Percentiles rank a stretch among this genome's conserved stretches.
Evolutionary conservation across 148 eudicot species (phyloP).

Genomic region (Rhododendron vialii): DNA sequence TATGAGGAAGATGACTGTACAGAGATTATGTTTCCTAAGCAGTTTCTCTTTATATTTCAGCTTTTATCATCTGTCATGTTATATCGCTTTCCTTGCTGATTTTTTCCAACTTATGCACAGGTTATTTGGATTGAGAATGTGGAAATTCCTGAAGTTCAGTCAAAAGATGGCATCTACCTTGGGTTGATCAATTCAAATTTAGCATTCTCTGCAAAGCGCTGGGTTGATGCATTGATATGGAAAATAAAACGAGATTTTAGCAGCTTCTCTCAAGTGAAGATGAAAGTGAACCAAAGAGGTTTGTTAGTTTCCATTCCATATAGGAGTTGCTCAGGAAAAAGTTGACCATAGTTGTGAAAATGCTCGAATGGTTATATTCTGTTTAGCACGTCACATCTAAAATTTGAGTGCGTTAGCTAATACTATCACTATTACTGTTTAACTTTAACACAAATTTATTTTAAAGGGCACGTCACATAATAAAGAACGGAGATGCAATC

Average conservation of each 20-base stretch:
- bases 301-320: neutral
- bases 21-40: neutral
- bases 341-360: neutral
- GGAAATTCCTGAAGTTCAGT: neutral
- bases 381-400: neutral
- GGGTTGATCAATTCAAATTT: neutral
- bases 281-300: neutral
- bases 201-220: conserved; percentile 1
- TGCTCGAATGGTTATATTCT: neutral
- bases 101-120: neutral
- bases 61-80: neutral
- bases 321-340: neutral
- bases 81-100: neutral
- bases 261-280: neutral
- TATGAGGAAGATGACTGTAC: neutral
- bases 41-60: neutral
- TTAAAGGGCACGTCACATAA: neutral
- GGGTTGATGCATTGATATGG: conserved; percentile 6
- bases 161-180: neutral
- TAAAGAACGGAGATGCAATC: neutral
- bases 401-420: neutral
- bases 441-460: neutral
- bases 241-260: neutral
- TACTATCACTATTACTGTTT: neutral
- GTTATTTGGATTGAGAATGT: conserved; percentile 3